A percentile compares a stretch with the other conserved stretches of the same genome.
Conservation (phyloP, 257 asterid genomes). For the Agastache rugosa region DNA sequence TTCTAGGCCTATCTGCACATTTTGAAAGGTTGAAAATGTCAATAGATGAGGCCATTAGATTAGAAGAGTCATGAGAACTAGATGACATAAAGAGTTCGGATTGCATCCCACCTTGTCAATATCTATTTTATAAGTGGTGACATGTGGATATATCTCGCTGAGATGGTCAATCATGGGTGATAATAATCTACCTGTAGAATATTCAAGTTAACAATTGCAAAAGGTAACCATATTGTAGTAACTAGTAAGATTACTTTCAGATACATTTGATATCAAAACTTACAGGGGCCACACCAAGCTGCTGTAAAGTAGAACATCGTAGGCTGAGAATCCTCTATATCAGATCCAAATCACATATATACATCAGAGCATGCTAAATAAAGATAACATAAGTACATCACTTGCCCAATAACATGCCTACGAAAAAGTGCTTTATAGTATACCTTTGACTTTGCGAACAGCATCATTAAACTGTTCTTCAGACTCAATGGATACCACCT, state of each 20-base stretch:
- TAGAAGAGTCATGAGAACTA: constrained; percentile 1
- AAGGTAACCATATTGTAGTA: constrained; percentile 3
- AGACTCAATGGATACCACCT: constrained; percentile 73
- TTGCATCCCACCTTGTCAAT: constrained; percentile 72
- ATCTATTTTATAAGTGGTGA: constrained; percentile 84
- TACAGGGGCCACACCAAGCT: constrained; percentile 99
- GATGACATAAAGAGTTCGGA: constrained; percentile 2
- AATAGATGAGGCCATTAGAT: constrained; percentile 4
- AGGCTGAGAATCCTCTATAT: constrained; percentile 82
- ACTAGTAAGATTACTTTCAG: constrained; percentile 6
- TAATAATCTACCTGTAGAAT: constrained; percentile 70
- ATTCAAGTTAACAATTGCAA: constrained; percentile 12
- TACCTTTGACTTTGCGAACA: constrained; percentile 82
- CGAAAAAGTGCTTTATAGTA: neutral
- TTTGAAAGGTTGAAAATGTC: constrained; percentile 31
- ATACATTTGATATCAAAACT: constrained; percentile 40
- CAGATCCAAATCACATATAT: constrained; percentile 32
- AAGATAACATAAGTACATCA: neutral
- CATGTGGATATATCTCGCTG: constrained; percentile 90
- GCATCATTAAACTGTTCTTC: constrained; percentile 78
- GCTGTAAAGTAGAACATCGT: constrained; percentile 96
- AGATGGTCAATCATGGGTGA: constrained; percentile 83
- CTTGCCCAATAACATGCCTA: neutral
- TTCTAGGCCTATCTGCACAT: constrained; percentile 77
- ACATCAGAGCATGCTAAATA: constrained; percentile 27